phyloP scores from a whole-genome alignment of 208 protist species.

The Kentomonas sorsogonicus region DNA sequence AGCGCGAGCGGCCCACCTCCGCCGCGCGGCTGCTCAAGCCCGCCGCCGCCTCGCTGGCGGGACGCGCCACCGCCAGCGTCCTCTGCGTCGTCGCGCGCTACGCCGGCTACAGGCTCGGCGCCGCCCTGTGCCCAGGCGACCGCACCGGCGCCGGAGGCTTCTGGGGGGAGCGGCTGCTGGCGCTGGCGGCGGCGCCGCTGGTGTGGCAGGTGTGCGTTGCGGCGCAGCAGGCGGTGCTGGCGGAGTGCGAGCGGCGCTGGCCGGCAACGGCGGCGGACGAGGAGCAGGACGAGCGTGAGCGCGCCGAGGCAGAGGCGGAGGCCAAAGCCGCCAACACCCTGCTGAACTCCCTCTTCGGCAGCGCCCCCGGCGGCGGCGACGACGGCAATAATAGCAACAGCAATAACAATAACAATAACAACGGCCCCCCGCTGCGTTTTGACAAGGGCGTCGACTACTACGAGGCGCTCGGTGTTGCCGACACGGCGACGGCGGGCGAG shows the following conservation, averaged over 20 bases:
- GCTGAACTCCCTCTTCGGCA: not conserved
- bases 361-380: not conserved
- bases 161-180: slow-evolving; percentile 39
- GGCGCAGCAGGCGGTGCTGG: slow-evolving; percentile 8
- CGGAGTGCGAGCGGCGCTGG: slow-evolving; percentile 25
- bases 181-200: slow-evolving; percentile 19
- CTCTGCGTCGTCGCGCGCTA: slow-evolving; percentile 28
- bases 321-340: slow-evolving; percentile 4
- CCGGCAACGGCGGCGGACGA: slow-evolving; percentile 52
- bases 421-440: not conserved
- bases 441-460: slow-evolving; percentile 33
- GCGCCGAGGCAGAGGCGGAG: slow-evolving; percentile 33
- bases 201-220: slow-evolving; percentile 19
- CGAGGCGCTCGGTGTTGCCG: slow-evolving; percentile 45
- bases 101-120: slow-evolving; percentile 25
- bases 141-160: slow-evolving; percentile 39
- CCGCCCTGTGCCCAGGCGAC: slow-evolving; percentile 13
- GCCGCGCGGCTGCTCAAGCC: slow-evolving; percentile 59
- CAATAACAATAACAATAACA: not conserved
- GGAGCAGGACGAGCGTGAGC: slow-evolving; percentile 35
- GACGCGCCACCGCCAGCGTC: slow-evolving; percentile 15
- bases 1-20: slow-evolving; percentile 24
- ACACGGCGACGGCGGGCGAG: slow-evolving; percentile 36
- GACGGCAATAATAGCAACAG: not conserved
- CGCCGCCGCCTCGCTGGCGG: slow-evolving; percentile 19